Conservation (phyloP, 371 early-diverging fungal species). For the Phascolomyces articulosus region DNA sequence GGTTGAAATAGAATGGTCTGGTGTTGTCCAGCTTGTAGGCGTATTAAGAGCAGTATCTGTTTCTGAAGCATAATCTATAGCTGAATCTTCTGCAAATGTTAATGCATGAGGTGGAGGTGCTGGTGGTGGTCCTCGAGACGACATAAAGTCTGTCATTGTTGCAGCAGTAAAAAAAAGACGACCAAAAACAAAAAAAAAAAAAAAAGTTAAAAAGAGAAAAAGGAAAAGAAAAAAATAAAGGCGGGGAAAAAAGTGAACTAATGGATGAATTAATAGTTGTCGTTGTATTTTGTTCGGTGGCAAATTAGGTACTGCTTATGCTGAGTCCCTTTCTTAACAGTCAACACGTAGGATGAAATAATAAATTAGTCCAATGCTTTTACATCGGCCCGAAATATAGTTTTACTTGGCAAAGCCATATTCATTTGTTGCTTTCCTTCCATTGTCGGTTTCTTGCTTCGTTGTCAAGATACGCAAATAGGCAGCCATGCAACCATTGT, state of each 20-base stretch:
- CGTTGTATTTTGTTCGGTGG: not conserved
- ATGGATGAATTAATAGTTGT: not conserved
- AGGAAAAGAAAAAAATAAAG: slow-evolving; percentile 1
- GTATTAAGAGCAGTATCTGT: slow-evolving; percentile 11
- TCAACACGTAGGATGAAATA: too few species aligned
- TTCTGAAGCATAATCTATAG: slow-evolving; percentile 2
- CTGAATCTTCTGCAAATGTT: not conserved
- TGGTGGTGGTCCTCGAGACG: not conserved
- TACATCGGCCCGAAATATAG: not conserved
- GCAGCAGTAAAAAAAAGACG: not conserved
- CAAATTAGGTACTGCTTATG: too few species aligned
- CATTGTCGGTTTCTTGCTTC: not conserved
- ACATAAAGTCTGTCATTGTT: not conserved
- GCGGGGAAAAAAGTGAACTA: not conserved
- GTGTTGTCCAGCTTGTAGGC: slow-evolving; percentile 11
- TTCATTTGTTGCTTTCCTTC: not conserved
- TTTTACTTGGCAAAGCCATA: not conserved
- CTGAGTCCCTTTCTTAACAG: too few species aligned
- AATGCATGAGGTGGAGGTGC: not conserved
- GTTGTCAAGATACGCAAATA: not conserved
- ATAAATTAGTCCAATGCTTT: too few species aligned
- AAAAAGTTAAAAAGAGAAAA: not conserved
- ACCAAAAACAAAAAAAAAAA: not conserved
- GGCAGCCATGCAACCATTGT: not conserved
- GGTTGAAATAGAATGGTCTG: not conserved